These are phyloP conservation scores for Neurospora pannonica DNA, from an alignment of 495 filamentous ascomycete species.

Conservation along the genomic window DNA sequence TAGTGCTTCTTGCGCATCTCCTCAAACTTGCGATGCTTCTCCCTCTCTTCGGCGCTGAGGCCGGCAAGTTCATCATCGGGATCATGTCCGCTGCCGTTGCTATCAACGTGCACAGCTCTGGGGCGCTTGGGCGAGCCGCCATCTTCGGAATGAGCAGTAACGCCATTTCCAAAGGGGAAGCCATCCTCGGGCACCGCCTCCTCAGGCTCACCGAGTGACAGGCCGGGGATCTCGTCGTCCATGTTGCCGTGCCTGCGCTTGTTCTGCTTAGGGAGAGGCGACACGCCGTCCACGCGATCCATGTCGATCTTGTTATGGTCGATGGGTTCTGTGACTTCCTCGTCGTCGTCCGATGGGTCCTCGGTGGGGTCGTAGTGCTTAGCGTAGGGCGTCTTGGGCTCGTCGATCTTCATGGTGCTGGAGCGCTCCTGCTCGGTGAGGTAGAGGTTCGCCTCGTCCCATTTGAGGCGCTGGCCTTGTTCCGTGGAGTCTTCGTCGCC, in stretches of 20 bases:
- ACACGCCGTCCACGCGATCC: conserved; percentile 28
- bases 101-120: conserved; percentile 59
- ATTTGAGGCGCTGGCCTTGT: conserved; percentile 70
- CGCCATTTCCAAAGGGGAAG: conserved; percentile 5
- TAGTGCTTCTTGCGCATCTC: conserved; percentile 89
- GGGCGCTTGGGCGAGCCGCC: conserved; percentile 24
- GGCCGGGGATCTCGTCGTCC: conserved; percentile 76
- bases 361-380: conserved; percentile 82
- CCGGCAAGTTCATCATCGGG: conserved; percentile 45
- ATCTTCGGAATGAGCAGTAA: background rate
- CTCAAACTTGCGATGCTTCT: conserved; percentile 88
- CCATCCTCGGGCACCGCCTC: conserved; percentile 49
- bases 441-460: conserved; percentile 97
- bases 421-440: conserved; percentile 91
- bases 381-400: conserved; percentile 95
- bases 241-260: conserved; percentile 4
- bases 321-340: conserved; percentile 49
- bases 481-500: conserved; percentile 38
- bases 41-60: conserved; percentile 65
- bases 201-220: conserved; percentile 93
- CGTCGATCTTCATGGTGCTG: conserved; percentile 95
- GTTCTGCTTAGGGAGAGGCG: background rate
- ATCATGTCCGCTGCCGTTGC: conserved; percentile 44
- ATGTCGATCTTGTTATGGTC: conserved; percentile 24
- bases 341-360: conserved; percentile 66